Conservation (phyloP, 495 filamentous ascomycete genomes). For the Aspergillus panamensis region DNA sequence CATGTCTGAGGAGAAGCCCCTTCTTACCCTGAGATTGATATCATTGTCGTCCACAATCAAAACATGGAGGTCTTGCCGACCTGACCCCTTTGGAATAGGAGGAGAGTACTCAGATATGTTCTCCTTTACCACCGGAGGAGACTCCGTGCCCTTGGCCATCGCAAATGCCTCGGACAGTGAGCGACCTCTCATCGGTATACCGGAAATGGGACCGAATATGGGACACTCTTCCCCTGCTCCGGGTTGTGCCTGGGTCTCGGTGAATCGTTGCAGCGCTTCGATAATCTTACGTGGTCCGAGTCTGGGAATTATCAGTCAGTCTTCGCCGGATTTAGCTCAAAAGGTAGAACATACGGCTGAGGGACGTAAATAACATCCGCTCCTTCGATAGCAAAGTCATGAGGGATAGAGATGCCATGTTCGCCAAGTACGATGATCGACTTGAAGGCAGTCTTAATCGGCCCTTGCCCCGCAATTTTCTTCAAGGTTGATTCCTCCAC, state of each 20-base stretch:
- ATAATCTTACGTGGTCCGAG: conserved; percentile 34
- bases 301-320: conserved; percentile 22
- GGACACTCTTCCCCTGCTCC: neutral
- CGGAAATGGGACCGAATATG: conserved; percentile 10
- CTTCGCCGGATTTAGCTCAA: neutral
- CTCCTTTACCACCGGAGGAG: conserved; percentile 18
- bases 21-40: conserved; percentile 45
- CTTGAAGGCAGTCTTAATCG: conserved; percentile 20
- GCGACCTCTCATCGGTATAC: conserved; percentile 4
- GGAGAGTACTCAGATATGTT: conserved; percentile 8
- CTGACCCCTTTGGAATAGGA: conserved; percentile 1
- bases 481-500: conserved; percentile 29
- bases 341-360: conserved; percentile 29
- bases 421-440: conserved; percentile 31
- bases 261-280: conserved; percentile 24
- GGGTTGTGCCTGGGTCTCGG: conserved; percentile 6
- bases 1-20: neutral
- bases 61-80: conserved; percentile 24
- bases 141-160: conserved; percentile 18
- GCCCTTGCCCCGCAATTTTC: conserved; percentile 7
- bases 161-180: conserved; percentile 17
- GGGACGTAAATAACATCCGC: conserved; percentile 26
- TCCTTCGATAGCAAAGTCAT: conserved; percentile 9
- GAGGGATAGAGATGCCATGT: conserved; percentile 15
- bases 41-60: conserved; percentile 50